Base-by-base conservation (phyloP, 495 filamentous ascomycete genomes). In the Talaromyces borbonicus region DNA sequence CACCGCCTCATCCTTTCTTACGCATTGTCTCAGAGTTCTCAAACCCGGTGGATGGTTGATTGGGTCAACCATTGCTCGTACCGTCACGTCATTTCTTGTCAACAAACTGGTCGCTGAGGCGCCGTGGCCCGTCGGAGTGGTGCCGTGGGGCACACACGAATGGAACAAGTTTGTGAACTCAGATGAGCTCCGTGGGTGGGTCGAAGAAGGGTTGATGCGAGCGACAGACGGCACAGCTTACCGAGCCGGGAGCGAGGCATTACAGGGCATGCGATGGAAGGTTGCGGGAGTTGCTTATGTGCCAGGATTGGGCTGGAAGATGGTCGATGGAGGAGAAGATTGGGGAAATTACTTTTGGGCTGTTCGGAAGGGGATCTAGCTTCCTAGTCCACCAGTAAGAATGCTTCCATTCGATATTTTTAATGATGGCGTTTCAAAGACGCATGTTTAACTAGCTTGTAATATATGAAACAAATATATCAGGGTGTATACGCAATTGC, bases 281-380 rank as follows among this genome's bases (percentile, higher is more conserved):
- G 66, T 64, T 54, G 52, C 54, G 6, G 66, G 92, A 0, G 85
- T 90, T 20, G 69, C 93, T 19, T 98, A 92, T 71, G 75, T 96
- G 38, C 92, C 92, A 11, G 90, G 87, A 1, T 41, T 92, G 29
- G 92, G 92, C 33, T 98, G 92, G 92, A 90, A 71, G 69, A 80
- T 87, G 65, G 84, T 95, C 2, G 56, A 48, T 12, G 85, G 85
- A 7, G 83, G 85, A 41, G 92, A 98, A 70, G 80, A 76, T 58
- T 78, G 85, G 64, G 92, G 92, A 26, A 98, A 98, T 66, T 98
- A 98, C 63, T 97, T 98, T 63, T 93, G 95, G 65, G 92, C 78
- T 30, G 78, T 93, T 24, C 79, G 82, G 63, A 93, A 71, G 66
- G 72, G 65, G 18, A 26, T 68, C 43, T 66, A 50, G n/a, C n/a